A percentile compares a stretch with the other conserved stretches of the same genome.
phyloP scores from a whole-genome alignment of 345 rosid genomes.

The Citropsis articulata region DNA sequence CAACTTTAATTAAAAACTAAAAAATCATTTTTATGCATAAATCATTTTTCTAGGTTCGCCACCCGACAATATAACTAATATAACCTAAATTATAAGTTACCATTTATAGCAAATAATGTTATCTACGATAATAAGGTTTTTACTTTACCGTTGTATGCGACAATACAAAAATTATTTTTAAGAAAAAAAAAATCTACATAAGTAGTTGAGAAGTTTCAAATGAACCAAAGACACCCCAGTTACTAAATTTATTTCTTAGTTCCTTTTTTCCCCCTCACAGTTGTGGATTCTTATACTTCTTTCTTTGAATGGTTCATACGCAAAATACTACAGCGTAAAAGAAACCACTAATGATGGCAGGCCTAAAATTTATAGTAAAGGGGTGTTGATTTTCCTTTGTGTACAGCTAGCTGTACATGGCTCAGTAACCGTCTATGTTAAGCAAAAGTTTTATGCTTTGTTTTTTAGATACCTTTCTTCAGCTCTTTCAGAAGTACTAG shows the following conservation, averaged over 20 bases:
- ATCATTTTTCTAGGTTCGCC: no score
- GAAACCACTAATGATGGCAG: background rate
- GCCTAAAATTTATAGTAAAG: background rate
- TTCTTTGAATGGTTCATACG: background rate
- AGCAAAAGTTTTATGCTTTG: background rate
- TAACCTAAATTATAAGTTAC: no score
- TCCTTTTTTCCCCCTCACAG: background rate
- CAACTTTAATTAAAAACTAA: no score
- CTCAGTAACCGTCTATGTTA: slow-evolving; percentile 25
- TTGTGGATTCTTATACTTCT: background rate
- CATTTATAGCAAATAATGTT: no score
- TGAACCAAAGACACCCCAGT: background rate
- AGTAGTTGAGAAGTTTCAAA: background rate
- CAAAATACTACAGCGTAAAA: background rate
- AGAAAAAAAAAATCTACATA: background rate
- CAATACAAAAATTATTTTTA: no score
- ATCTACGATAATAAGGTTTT: no score
- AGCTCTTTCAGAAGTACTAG: no score
- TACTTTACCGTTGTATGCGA: no score
- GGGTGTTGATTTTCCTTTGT: background rate
- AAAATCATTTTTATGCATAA: no score
- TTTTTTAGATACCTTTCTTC: background rate
- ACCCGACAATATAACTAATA: no score
- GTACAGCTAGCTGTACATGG: slow-evolving; percentile 19
- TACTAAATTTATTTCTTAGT: background rate